Base-by-base conservation (phyloP, 169 alveolate genomes). In the Cryptosporidium bovis region DNA sequence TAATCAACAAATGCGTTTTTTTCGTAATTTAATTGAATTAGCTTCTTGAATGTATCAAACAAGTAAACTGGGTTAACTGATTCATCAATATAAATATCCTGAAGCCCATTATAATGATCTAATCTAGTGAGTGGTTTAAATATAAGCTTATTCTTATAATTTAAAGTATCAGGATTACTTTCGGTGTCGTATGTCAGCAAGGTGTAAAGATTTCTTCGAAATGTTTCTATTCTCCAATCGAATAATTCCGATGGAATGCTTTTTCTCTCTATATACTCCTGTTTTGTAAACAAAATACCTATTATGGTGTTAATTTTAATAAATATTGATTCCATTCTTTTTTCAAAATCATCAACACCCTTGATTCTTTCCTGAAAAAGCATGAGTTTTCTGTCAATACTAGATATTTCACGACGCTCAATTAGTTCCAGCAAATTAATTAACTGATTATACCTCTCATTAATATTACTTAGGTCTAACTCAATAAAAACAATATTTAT, bases 381-480 rank as follows among this genome's bases (percentile, higher is more conserved):
- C 16, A 29, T 40, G 77, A 36, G 13, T 36, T 65, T 36, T 36
- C 33, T 8, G n/a, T 65, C 27, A 8, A 34, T 18, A 16, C 13
- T 13, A 65, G 10, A 40, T 40, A 40, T 8, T 40, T 40, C 10
- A 40, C 48, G 10, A 40, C 48, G 31, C 27, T 69, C 83, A 10
- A 69, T 53, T 5, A 55, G 3, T 31, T 69, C 83, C 13, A 69
- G 7, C 83, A 66, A 69, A 51, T 69, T 64, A 16, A 69, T 53
- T 27, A 69, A 51, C 2, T 51, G 44, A 51, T 69, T 69, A 7
- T 53, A 69, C 56, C 83, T 24, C 16, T 69, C 83, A 36, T 69
- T 69, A 53, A 53, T 51, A 53, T 53, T 66, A 33, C 27, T 33
- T 12, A 69, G 6, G 27, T 69, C 56, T 33, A 69, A 31, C 13